These are phyloP conservation scores for Penicillium verrucosum DNA, from an alignment of 2,329 filamentous ascomycete species.

Conservation along the genomic window DNA sequence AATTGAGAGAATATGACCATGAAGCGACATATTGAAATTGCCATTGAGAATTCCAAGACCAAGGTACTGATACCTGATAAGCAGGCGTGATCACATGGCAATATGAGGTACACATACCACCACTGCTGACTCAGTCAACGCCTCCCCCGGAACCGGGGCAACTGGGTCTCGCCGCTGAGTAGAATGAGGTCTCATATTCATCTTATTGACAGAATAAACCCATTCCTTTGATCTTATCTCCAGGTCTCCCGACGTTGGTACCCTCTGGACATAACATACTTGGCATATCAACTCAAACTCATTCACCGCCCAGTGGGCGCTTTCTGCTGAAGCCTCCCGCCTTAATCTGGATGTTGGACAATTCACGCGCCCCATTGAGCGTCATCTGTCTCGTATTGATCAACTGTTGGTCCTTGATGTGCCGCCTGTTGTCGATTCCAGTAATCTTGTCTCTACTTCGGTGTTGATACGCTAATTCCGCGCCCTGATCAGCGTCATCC, in stretches of 20 bases:
- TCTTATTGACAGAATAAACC: not conserved
- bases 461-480: not conserved
- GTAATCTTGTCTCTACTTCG: not conserved
- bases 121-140: slow-evolving; percentile 3
- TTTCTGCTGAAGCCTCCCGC: slow-evolving; percentile 5
- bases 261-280: not conserved
- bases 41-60: not conserved
- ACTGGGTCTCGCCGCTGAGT: not conserved
- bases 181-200: not conserved
- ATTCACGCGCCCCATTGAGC: slow-evolving; percentile 17
- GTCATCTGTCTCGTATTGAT: slow-evolving; percentile 13
- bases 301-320: slow-evolving; percentile 5
- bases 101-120: not conserved
- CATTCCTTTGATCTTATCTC: not conserved
- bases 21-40: not conserved
- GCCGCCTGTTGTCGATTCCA: not conserved
- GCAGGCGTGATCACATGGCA: not conserved
- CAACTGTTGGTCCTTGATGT: slow-evolving; percentile 6
- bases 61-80: not conserved
- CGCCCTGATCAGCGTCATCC: not conserved
- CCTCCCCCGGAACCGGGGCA: not conserved
- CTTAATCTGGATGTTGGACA: slow-evolving; percentile 14
- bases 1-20: not conserved
- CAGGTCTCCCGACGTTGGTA: not conserved
- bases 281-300: not conserved